phyloP scores from a whole-genome alignment of 2,329 filamentous ascomycete species.

The Trichoderma pleuroti region DNA sequence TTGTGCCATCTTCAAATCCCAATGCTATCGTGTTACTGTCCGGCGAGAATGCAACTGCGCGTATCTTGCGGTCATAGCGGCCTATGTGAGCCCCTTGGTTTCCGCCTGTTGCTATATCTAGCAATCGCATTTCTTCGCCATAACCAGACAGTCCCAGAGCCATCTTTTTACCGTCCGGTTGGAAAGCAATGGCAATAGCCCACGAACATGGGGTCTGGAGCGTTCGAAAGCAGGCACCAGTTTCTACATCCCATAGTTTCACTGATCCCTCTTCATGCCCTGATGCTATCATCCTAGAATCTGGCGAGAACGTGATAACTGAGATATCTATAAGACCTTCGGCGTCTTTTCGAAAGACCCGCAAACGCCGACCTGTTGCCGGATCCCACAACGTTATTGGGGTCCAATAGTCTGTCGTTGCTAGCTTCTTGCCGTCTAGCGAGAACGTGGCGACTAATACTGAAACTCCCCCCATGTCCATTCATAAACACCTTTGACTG shows the following conservation, averaged over 20 bases:
- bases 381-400: neutral
- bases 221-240: neutral
- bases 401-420: neutral
- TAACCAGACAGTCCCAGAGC: fast-evolving
- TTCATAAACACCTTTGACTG: fast-evolving
- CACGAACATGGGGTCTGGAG: neutral
- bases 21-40: neutral
- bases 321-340: too few species aligned
- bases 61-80: fast-evolving
- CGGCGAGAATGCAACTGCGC: neutral
- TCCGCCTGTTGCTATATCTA: neutral
- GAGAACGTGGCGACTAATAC: neutral
- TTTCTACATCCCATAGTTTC: neutral
- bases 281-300: neutral
- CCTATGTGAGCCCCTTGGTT: neutral
- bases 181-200: neutral
- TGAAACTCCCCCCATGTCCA: too few species aligned
- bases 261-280: fast-evolving
- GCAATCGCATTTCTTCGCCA: neutral
- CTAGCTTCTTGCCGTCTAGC: neutral
- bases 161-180: neutral
- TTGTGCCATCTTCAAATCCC: fast-evolving
- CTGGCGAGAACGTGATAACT: neutral
- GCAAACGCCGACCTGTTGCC: neutral
- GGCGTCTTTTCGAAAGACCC: neutral